Conservation (phyloP, 345 rosid species). For the Euphorbia peplus region DNA sequence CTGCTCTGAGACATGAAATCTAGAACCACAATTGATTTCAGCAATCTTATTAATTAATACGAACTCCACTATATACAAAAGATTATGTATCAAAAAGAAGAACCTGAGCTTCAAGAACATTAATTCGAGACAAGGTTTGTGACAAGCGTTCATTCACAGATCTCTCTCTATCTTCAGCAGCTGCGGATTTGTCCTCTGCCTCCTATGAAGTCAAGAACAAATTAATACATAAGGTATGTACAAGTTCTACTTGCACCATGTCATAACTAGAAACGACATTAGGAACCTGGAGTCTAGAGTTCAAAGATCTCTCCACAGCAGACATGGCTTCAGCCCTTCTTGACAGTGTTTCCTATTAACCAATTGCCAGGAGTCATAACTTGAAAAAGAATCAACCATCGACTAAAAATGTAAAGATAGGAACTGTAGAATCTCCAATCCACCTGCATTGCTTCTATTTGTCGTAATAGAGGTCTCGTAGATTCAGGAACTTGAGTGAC, state of each 20-base stretch:
- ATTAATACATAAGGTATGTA: conserved; percentile 6
- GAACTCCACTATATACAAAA: conserved; percentile 11
- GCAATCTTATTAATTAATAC: conserved; percentile 18
- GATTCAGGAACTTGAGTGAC: conserved; percentile 97
- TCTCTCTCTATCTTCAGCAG: conserved; percentile 92
- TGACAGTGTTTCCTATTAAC: conserved; percentile 70
- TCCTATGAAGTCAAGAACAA: conserved; percentile 44
- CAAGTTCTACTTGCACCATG: conserved; percentile 1
- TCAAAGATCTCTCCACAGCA: conserved; percentile 92
- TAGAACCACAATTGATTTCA: conserved; percentile 39
- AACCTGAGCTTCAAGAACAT: conserved; percentile 99
- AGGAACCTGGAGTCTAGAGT: conserved; percentile 81
- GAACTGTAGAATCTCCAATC: conserved; percentile 16
- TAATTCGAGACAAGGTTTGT: conserved; percentile 87
- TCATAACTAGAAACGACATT: conserved; percentile 17
- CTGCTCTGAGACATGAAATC: conserved; percentile 97
- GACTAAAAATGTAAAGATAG: not conserved
- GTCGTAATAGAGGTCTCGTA: conserved; percentile 94
- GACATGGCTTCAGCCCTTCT: conserved; percentile 97
- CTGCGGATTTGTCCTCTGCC: conserved; percentile 88
- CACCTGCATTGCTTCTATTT: conserved; percentile 99
- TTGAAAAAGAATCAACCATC: not conserved
- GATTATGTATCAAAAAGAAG: conserved; percentile 15
- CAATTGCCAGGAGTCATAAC: conserved; percentile 22
- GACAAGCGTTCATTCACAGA: conserved; percentile 89